These are phyloP conservation scores for Psilocybe mexicana DNA, from an alignment of 1,284 basidiomycete species.

Conservation along the genomic window DNA sequence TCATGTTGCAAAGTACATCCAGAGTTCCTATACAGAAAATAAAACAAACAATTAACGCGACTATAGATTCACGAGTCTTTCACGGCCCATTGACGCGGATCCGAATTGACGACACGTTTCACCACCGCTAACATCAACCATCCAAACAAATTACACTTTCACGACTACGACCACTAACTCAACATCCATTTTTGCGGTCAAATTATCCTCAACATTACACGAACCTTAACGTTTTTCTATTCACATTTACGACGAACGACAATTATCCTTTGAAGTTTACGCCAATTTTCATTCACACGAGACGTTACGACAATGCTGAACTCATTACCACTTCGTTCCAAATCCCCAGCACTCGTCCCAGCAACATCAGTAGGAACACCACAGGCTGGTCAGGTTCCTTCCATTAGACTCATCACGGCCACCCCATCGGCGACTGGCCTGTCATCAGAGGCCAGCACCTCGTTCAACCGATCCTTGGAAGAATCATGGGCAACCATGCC, in stretches of 20 bases:
- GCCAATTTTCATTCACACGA: neutral
- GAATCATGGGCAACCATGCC: constrained; percentile 37
- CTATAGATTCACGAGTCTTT: constrained; percentile 9
- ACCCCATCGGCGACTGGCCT: constrained; percentile 55
- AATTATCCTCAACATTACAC: constrained; percentile 1
- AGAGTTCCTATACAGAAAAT: constrained; percentile 6
- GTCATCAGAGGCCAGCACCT: constrained; percentile 34
- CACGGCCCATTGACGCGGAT: constrained; percentile 7
- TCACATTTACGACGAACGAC: neutral
- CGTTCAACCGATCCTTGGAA: constrained; percentile 29
- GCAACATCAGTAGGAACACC: neutral
- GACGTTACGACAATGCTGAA: neutral
- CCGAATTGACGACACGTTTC: neutral
- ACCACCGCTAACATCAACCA: neutral
- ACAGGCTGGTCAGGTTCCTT: constrained; percentile 38
- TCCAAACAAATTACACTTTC: neutral
- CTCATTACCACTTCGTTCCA: neutral
- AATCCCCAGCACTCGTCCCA: neutral
- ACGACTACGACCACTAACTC: constrained; percentile 5
- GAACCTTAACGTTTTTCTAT: neutral
- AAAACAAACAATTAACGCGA: constrained; percentile 11
- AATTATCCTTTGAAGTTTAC: neutral
- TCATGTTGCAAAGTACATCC: neutral
- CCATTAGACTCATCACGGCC: constrained; percentile 68
- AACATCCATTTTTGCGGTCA: neutral